Base-by-base conservation (phyloP, 2,329 filamentous ascomycete species). In the Thielaviopsis populi region DNA sequence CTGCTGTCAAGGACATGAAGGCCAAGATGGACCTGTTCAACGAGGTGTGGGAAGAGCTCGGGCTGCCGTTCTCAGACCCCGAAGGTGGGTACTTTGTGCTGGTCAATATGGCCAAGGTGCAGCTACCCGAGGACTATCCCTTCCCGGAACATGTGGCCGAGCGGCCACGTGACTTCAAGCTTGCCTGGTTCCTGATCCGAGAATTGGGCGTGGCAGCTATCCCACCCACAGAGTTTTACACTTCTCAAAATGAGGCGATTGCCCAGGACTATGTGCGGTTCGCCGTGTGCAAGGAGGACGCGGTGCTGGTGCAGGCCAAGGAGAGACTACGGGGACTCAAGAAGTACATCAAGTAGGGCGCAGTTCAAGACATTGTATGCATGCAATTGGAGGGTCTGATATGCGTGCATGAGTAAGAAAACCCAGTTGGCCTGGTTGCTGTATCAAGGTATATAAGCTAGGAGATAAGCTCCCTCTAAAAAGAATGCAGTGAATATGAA, bases 11-110 rank as follows among this genome's bases (percentile, higher is more conserved):
- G 43, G 91, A 96, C 69, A 97, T 97, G 92, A 88, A 90, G 75
- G 82, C 76, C 66, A 96, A 96, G 75, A 87, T 97, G 77, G 80
- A 87, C 69, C 83, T 83, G 27, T 96, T 99, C 79, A 96, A 92
- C 73, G 79, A 87, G 67, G 78, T 92, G 48, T 92, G 88, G 78
- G 78, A 83, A 60, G 88, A 92, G 75, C 80, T 92, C 6, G 82
- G 79, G 17, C 78, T 92, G 60, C 87, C 87, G 3, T 96, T 92
- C 77, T 92, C 89, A 1, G 87, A 96, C 66, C 94, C 94, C 3
- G 91, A 99, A 74, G 94, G 94, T 62, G 94, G 94, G 22, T 99
- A 99, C 78, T 99, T 99, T 72, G 89, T 99, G 46, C 83, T 99
- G 62, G 94, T 89, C 68, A 99, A 99, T 77, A 86, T 97, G 80